These are phyloP conservation scores for Phellinidium pouzarii DNA, from an alignment of 1,284 basidiomycete genomes.

Conservation along the genomic window DNA sequence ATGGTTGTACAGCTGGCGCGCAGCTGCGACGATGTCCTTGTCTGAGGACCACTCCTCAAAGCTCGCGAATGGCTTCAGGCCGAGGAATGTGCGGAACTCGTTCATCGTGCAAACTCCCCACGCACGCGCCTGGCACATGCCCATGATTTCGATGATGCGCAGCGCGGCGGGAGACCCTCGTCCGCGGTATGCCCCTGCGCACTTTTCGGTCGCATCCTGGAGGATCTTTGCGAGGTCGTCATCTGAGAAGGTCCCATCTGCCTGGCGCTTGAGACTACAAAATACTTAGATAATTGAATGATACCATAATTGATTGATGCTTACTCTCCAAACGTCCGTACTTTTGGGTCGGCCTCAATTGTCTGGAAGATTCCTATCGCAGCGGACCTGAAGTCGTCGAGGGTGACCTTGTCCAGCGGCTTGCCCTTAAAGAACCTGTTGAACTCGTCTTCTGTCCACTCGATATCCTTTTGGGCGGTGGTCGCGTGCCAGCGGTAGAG, in stretches of 20 bases:
- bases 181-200: slow-evolving; percentile 41
- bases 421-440: slow-evolving; percentile 27
- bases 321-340: slow-evolving; percentile 32
- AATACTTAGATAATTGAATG: not conserved
- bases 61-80: slow-evolving; percentile 35
- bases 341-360: slow-evolving; percentile 26
- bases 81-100: slow-evolving; percentile 48
- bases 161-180: slow-evolving; percentile 35
- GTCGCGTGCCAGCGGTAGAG: slow-evolving; percentile 38
- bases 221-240: slow-evolving; percentile 37
- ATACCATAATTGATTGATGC: slow-evolving; percentile 13
- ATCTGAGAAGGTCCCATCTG: slow-evolving; percentile 36
- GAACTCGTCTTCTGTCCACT: slow-evolving; percentile 38
- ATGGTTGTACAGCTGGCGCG: slow-evolving; percentile 44
- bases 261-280: slow-evolving; percentile 26
- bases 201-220: slow-evolving; percentile 35
- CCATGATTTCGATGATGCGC: slow-evolving; percentile 40
- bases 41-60: slow-evolving; percentile 55
- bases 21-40: slow-evolving; percentile 40
- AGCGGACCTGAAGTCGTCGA: slow-evolving; percentile 26
- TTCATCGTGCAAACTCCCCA: slow-evolving; percentile 44
- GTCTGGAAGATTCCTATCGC: slow-evolving; percentile 22
- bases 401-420: slow-evolving; percentile 27
- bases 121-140: slow-evolving; percentile 36
- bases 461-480: slow-evolving; percentile 38